Conservation (phyloP, 148 eudicot genomes). For the Gaultheria prostrata region DNA sequence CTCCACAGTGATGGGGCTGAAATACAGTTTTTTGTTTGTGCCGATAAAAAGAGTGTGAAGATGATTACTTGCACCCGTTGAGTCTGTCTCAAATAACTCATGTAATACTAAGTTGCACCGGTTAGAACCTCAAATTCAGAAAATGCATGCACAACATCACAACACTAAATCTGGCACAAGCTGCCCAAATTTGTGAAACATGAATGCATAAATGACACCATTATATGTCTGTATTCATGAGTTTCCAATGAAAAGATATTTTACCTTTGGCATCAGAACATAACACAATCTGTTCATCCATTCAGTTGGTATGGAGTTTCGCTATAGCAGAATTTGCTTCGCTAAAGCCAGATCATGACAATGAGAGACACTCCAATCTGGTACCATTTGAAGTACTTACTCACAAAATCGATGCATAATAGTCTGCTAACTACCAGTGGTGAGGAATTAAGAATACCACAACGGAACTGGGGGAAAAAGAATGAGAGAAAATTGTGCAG, state of each 20-base stretch:
- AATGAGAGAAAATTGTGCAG: not conserved
- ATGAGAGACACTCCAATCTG: not conserved
- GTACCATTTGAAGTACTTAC: not conserved
- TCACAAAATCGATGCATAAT: not conserved
- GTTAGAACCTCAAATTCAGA: not conserved
- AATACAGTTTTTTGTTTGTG: not conserved
- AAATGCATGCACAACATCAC: not conserved
- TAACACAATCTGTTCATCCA: not conserved
- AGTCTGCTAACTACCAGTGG: not conserved
- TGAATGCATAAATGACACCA: not conserved
- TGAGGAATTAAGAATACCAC: not conserved
- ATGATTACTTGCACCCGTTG: not conserved
- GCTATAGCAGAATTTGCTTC: not conserved
- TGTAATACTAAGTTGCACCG: not conserved
- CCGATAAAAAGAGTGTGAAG: not conserved
- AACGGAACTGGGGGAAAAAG: not conserved
- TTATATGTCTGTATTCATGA: not conserved
- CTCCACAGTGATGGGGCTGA: not conserved
- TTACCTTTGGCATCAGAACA: not conserved
- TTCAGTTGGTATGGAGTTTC: not conserved
- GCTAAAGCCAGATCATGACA: not conserved
- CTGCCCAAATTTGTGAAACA: not conserved
- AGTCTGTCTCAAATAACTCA: not conserved
- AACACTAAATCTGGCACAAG: not conserved
- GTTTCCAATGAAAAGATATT: not conserved